These are phyloP conservation scores for Calonectria multiphialidica DNA, from an alignment of 2,329 filamentous ascomycete species.

Conservation along the genomic window DNA sequence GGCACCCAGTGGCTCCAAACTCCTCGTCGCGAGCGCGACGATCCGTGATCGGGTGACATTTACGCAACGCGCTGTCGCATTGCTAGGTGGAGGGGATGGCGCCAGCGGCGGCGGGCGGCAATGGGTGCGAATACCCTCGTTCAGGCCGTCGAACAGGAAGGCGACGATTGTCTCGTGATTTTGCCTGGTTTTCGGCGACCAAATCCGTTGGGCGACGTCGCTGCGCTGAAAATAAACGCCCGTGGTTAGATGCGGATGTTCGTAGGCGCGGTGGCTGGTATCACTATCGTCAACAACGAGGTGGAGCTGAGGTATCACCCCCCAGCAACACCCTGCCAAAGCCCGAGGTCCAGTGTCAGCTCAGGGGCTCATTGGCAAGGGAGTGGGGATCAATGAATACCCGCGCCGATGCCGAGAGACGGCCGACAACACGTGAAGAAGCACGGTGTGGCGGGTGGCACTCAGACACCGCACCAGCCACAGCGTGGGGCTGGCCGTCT, in stretches of 20 bases:
- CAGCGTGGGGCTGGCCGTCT: slow-evolving; percentile 37
- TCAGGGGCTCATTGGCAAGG: slow-evolving; percentile 39
- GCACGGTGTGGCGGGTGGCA: slow-evolving; percentile 27
- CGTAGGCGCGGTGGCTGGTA: slow-evolving; percentile 46
- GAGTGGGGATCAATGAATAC: slow-evolving; percentile 38
- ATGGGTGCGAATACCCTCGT: slow-evolving; percentile 25
- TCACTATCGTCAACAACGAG: slow-evolving; percentile 42
- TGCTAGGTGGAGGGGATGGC: slow-evolving; percentile 39
- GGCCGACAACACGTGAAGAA: slow-evolving; percentile 36
- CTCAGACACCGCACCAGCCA: slow-evolving; percentile 30
- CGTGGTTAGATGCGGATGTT: slow-evolving; percentile 38
- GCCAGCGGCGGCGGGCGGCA: slow-evolving; percentile 36
- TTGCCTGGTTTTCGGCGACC: slow-evolving; percentile 14
- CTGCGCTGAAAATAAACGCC: slow-evolving; percentile 29
- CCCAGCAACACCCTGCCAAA: slow-evolving; percentile 44
- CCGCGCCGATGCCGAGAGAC: slow-evolving; percentile 39
- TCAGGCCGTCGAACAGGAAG: slow-evolving; percentile 15
- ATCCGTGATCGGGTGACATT: slow-evolving; percentile 72
- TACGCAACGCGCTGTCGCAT: slow-evolving; percentile 52
- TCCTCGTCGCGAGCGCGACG: slow-evolving; percentile 71
- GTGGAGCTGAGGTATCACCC: slow-evolving; percentile 45
- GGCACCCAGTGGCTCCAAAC: slow-evolving; percentile 90
- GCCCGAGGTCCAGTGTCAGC: slow-evolving; percentile 42
- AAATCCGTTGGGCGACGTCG: slow-evolving; percentile 17
- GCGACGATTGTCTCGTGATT: slow-evolving; percentile 15